Percentiles rank a stretch among this genome's conserved stretches.
These are phyloP conservation scores for Kodamaea hsintzibuensis DNA, from an alignment of 805 yeast species.

Conservation along the genomic window DNA sequence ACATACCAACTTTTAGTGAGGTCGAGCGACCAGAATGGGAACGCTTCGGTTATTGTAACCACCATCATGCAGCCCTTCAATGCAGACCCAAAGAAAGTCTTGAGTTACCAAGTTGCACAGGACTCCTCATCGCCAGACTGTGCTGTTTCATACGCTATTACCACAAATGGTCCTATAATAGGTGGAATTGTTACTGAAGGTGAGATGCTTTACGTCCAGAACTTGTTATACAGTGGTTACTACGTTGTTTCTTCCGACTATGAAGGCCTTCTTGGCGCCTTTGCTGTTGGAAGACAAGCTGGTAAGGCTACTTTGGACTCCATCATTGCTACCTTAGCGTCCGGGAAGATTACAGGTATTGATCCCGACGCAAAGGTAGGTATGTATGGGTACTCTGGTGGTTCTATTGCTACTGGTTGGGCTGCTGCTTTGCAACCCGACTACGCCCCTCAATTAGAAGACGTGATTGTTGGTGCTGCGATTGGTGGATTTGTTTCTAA, in stretches of 20 bases:
- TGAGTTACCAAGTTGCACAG: constrained; percentile 21
- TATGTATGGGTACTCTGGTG: constrained; percentile 28
- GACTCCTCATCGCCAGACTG: constrained; percentile 22
- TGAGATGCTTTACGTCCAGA: constrained; percentile 15
- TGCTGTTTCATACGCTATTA: constrained; percentile 21
- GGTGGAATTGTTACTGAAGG: constrained; percentile 16
- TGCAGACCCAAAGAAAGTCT: constrained; percentile 21
- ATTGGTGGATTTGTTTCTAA: constrained; percentile 39
- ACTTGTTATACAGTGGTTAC: constrained; percentile 28
- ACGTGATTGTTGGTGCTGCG: constrained; percentile 29
- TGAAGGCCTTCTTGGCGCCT: constrained; percentile 33
- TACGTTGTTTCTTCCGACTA: constrained; percentile 35
- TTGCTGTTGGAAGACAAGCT: constrained; percentile 30
- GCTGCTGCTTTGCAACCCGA: constrained; percentile 30
- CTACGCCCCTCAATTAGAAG: constrained; percentile 34
- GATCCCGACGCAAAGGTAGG: constrained; percentile 16
- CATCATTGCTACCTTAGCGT: constrained; percentile 25
- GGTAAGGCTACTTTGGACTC: constrained; percentile 33
- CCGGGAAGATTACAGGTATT: constrained; percentile 19
- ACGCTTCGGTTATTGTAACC: constrained; percentile 22
- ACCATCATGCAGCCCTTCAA: constrained; percentile 23
- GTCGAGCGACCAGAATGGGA: constrained; percentile 19
- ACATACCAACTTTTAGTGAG: constrained; percentile 22
- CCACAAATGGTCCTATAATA: constrained; percentile 12
- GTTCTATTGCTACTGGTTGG: constrained; percentile 25